A percentile compares a stretch with the other conserved stretches of the same genome.
Conservation (phyloP, 2,329 filamentous ascomycete species). For the Botrytis sinoallii region DNA sequence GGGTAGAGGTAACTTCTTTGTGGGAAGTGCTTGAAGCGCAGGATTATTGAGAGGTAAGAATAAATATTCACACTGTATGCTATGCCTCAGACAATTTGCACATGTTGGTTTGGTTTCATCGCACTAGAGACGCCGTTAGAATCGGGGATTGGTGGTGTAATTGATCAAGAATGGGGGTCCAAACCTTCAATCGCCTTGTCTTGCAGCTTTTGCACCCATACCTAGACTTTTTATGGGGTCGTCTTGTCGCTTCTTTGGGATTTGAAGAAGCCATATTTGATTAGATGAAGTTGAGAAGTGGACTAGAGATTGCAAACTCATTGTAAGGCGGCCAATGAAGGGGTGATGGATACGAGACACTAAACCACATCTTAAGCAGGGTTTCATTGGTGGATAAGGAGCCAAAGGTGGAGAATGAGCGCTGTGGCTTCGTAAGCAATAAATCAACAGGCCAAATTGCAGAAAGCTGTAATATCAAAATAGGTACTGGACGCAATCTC, state of each 20-base stretch:
- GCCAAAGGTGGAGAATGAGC: not conserved
- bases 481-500: not conserved
- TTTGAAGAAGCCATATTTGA: not conserved
- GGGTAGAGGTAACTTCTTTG: not conserved
- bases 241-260: not conserved
- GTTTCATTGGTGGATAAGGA: not conserved
- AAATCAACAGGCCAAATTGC: not conserved
- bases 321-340: not conserved
- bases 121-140: not conserved
- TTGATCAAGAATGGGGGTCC: not conserved
- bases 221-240: conserved; percentile 12
- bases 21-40: not conserved
- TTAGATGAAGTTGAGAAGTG: not conserved
- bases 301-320: not conserved
- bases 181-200: conserved; percentile 2
- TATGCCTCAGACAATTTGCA: not conserved
- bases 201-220: conserved; percentile 17
- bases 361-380: not conserved
- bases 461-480: not conserved
- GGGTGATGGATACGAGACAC: not conserved
- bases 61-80: not conserved
- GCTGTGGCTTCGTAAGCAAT: not conserved
- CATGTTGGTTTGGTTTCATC: conserved; percentile 13
- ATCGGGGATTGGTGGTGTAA: not conserved
- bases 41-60: not conserved